A percentile compares a stretch with the other conserved stretches of the same genome.
These are phyloP conservation scores for Verticillium albo-atrum DNA, from an alignment of 2,329 filamentous ascomycete genomes.

Conservation along the genomic window DNA sequence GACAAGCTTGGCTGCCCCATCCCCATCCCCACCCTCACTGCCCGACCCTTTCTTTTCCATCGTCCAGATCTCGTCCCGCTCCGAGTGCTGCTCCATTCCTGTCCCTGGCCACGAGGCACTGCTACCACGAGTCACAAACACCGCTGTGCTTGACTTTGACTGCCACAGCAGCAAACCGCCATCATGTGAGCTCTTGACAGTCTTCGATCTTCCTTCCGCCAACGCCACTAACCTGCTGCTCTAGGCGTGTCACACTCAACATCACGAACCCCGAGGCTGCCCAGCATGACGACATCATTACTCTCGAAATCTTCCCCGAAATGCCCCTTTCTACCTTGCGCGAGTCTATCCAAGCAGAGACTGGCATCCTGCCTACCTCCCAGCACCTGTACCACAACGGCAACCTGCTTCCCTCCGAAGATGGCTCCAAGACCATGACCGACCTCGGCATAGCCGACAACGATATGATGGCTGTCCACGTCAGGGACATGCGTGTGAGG, in stretches of 20 bases:
- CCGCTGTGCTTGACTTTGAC: not conserved
- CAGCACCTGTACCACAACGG: conserved; percentile 93
- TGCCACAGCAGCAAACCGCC: not conserved
- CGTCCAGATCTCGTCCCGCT: not conserved
- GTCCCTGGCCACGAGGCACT: not conserved
- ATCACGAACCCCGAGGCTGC: conserved; percentile 68
- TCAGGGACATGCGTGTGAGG: conserved; percentile 49
- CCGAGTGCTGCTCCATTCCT: not conserved
- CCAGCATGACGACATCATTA: conserved; percentile 69
- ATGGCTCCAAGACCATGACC: conserved; percentile 76
- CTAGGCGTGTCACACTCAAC: conserved; percentile 82
- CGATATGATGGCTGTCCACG: conserved; percentile 88
- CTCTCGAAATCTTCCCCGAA: conserved; percentile 75
- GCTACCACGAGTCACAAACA: not conserved
- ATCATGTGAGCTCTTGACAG: not conserved
- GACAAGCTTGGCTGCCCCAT: not conserved
- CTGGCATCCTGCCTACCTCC: conserved; percentile 62
- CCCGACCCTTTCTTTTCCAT: not conserved
- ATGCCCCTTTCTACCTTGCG: conserved; percentile 84
- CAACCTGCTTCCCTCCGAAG: conserved; percentile 57
- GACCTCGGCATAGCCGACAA: conserved; percentile 78
- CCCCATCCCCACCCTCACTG: not conserved
- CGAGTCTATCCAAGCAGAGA: conserved; percentile 82
- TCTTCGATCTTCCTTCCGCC: not conserved
- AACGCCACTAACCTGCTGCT: not conserved